These are phyloP conservation scores for Rostrohypoxylon terebratum DNA, from an alignment of 495 filamentous ascomycete genomes.

Conservation along the genomic window DNA sequence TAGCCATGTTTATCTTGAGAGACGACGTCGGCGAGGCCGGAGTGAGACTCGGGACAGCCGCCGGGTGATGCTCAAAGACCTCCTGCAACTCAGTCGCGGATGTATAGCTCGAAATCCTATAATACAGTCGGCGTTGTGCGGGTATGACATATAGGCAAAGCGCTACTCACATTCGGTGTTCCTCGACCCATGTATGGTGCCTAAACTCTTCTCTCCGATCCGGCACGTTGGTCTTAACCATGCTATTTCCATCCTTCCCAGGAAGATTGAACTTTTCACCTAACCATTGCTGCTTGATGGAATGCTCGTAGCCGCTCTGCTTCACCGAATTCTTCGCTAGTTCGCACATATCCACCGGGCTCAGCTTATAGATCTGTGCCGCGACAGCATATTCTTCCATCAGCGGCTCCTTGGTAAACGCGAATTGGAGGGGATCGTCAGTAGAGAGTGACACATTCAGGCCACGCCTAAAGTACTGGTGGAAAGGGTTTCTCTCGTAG, in stretches of 20 bases:
- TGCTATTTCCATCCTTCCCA: slow-evolving; percentile 84
- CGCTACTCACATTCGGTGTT: slow-evolving; percentile 78
- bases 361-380: slow-evolving; percentile 98
- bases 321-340: slow-evolving; percentile 93
- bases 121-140: slow-evolving; percentile 20
- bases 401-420: slow-evolving; percentile 96
- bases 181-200: slow-evolving; percentile 82
- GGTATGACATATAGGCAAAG: background rate
- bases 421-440: slow-evolving; percentile 97
- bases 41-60: slow-evolving; percentile 14
- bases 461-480: slow-evolving; percentile 92
- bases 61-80: slow-evolving; percentile 34
- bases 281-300: slow-evolving; percentile 90
- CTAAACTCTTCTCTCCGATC: slow-evolving; percentile 90
- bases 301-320: slow-evolving; percentile 92
- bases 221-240: slow-evolving; percentile 95
- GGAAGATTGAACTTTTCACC: slow-evolving; percentile 77
- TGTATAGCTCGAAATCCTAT: slow-evolving; percentile 64
- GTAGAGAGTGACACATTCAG: slow-evolving; percentile 96
- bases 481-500: slow-evolving; percentile 96
- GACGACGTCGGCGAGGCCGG: slow-evolving; percentile 49
- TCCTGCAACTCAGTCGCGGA: slow-evolving; percentile 42
- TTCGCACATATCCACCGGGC: slow-evolving; percentile 98
- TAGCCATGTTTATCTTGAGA: slow-evolving; percentile 41
- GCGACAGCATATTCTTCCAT: slow-evolving; percentile 99